phyloP scores from a whole-genome alignment of 2,329 filamentous ascomycete genomes.

The Orbilia blumenaviensis region DNA sequence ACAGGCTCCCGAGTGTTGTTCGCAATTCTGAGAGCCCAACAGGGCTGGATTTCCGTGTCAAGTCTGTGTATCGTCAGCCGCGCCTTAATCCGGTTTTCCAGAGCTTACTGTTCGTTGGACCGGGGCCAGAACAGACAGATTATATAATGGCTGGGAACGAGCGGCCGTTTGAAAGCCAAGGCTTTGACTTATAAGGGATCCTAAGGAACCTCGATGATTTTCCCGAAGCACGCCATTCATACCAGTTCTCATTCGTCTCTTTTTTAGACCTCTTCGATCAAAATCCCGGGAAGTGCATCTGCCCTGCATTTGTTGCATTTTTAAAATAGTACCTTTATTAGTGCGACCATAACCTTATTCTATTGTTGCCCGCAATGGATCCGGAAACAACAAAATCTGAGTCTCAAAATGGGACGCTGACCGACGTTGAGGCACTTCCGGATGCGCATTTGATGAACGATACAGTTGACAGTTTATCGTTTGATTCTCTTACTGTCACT shows the following conservation, averaged over 20 bases:
- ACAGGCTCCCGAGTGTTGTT: not conserved
- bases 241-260: slow-evolving; percentile 6
- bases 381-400: slow-evolving; percentile 22
- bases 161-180: not conserved
- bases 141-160: not conserved
- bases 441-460: slow-evolving; percentile 53
- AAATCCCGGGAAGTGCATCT: not conserved
- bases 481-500: slow-evolving; percentile 23
- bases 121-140: not conserved
- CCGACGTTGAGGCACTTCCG: slow-evolving; percentile 42
- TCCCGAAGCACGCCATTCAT: slow-evolving; percentile 7
- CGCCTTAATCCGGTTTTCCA: not conserved
- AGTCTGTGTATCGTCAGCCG: not conserved
- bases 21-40: not conserved
- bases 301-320: slow-evolving; percentile 14
- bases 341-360: slow-evolving; percentile 7
- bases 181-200: not conserved
- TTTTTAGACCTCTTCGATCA: not conserved
- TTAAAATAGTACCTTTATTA: not conserved
- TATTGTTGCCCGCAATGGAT: not conserved
- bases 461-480: slow-evolving; percentile 33
- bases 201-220: not conserved
- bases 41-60: not conserved
- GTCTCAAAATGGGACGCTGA: slow-evolving; percentile 3
- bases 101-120: not conserved